Base-by-base conservation (phyloP, 352 stramenopile species). In the Pythium aristosporum region DNA sequence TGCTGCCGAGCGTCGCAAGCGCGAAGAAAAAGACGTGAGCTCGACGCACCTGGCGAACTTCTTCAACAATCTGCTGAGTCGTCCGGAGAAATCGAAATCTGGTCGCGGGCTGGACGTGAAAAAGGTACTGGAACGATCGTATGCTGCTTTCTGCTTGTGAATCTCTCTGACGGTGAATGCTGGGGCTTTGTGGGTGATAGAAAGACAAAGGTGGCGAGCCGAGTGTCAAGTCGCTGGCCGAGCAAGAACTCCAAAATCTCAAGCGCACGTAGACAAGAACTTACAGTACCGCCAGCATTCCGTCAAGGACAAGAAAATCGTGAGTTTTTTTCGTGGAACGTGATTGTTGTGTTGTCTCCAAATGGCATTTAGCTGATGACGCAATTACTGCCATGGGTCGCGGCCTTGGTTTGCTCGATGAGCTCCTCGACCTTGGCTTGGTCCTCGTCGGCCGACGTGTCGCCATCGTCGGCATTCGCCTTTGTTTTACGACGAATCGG, bases 31-130 rank as follows among this genome's bases (percentile, higher is more conserved):
- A 71, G 84, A 93, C 51, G 84, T 94, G 52, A 93, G 77, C 71
- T 91, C 86, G 32, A 94, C 89, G 20, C 86, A 94, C 60, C 57
- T 94, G 63, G 79, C 87, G 32, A 94, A 92, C 62, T 94, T 94
- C 66, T 94, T 94, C 64, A 94, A 94, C 69, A 93, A 94, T 54
- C 54, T 94, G 54, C 71, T 94, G 8, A 94, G 86, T 67, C 82
- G 84, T 25, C 86, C 86, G 6, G 86, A 94, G 49, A 94, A 94
- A 61, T 79, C 85, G 25, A 89, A 85, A 63, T 89, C 81, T n/a
- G 78, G 77, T 59, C 74, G 84, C 10, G 74, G 69, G n/a, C 65
- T 84, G 46, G 77, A 86, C 32, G 43, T 72, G 57, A 92, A 82
- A 73, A 91, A 87, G 80, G 85, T 85, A 36, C 34, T 36, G 55